Base-by-base conservation (phyloP, 1,139 yeast species). In the Nakaseomyces bracarensis region DNA sequence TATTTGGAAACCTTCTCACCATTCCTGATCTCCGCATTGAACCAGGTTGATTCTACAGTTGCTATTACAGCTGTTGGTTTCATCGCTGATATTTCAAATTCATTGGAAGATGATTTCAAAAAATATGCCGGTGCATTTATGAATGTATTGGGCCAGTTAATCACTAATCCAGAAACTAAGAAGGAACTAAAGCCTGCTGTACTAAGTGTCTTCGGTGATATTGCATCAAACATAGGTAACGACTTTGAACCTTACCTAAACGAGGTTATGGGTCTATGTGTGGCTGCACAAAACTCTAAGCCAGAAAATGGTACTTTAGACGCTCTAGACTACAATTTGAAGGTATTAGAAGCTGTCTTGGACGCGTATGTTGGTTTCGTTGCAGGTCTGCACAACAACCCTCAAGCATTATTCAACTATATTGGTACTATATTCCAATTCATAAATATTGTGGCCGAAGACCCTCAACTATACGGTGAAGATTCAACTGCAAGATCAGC, bases 331-430 rank as follows among this genome's bases (percentile, higher is more conserved):
- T 86, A 84, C 54, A 74, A 82, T 36, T 68, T 77, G 49, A 71
- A 71, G 43, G 76, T 91, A 40, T 79, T 82, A 53, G 96, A 87
- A 65, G 72, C 97, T 6, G 89, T 89, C 11, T 72, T 91, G 56
- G 97, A 91, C 63, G 89, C 96, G 38, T 91, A 86, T 62, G 95
- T 89, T 34, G 98, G 98, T 48, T 80, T 91, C 44, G 87, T 89
- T 45, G 89, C 94, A 35, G 97, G 97, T 10, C 66, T 86, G 53
- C 77, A 77, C 44, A 80, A 74, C 42, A 65, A 69, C 26, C 86
- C 96, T n/a, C 75, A 74, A 41, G 72, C 75, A 20, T 65, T 91
- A 42, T 70, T 64, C 49, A 82, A 81, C 36, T 83, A 74, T 59
- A 74, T 84, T 40, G 75, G 76, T 21, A 74, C 79, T 38, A 79